Evolutionary conservation across 2,329 filamentous ascomycete species (phyloP).

Genomic region (Westerdykella ornata): DNA sequence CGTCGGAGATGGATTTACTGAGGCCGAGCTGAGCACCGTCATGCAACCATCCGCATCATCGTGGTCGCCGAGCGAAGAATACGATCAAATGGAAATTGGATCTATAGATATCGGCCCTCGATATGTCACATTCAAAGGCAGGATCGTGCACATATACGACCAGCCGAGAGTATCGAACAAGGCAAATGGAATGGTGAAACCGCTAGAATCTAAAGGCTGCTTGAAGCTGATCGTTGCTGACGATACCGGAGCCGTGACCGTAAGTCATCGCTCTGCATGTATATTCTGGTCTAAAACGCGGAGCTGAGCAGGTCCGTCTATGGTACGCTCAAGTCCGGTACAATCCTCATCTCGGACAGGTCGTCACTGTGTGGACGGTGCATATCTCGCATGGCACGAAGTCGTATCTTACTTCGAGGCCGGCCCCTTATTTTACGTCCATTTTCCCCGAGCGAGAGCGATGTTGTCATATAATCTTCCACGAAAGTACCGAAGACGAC

Average conservation of each 20-base stretch:
- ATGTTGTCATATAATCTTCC: conserved; percentile 49
- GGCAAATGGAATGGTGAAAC: conserved; percentile 37
- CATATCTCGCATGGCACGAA: conserved; percentile 48
- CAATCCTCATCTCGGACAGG: conserved; percentile 46
- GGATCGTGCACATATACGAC: conserved; percentile 51
- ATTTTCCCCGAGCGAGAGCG: conserved; percentile 53
- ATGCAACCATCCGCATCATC: conserved; percentile 34
- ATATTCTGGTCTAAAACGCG: background rate
- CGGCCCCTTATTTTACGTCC: conserved; percentile 48
- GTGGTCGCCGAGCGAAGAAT: conserved; percentile 42
- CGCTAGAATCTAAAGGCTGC: conserved; percentile 45
- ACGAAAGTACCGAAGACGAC: conserved; percentile 44
- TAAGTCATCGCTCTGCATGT: conserved; percentile 21
- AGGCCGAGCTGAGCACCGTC: conserved; percentile 40
- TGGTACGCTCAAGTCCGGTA: conserved; percentile 44
- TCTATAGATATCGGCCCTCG: conserved; percentile 46
- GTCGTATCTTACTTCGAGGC: conserved; percentile 36
- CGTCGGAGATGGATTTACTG: conserved; percentile 50
- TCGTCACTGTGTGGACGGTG: conserved; percentile 52
- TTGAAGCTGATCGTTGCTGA: conserved; percentile 53
- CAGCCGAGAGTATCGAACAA: conserved; percentile 16
- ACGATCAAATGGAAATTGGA: conserved; percentile 45
- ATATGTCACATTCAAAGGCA: conserved; percentile 48
- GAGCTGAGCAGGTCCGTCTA: conserved; percentile 42
- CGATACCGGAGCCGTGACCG: conserved; percentile 49